Evolutionary conservation across 352 stramenopile genomes (phyloP).

Genomic region (Phytophthora hybrid): DNA sequence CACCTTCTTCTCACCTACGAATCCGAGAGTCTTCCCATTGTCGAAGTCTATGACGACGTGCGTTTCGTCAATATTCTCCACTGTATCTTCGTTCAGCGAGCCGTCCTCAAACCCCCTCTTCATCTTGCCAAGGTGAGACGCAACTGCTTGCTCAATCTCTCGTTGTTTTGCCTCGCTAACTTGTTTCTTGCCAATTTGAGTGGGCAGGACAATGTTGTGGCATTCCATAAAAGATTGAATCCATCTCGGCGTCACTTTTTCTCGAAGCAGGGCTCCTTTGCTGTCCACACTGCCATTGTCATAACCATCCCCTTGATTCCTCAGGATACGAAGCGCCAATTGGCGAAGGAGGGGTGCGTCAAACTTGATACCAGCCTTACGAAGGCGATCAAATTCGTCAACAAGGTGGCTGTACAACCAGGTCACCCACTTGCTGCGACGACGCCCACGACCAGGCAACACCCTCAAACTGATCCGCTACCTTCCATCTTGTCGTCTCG

Average conservation of each 20-base stretch:
- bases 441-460: neutral
- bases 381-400: neutral
- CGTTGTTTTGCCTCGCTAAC: neutral
- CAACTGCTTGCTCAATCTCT: neutral
- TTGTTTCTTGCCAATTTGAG: neutral
- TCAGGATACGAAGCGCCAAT: neutral
- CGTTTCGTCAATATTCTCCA: neutral
- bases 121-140: no score
- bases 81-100: neutral
- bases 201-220: neutral
- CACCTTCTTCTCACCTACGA: neutral
- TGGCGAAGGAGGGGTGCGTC: neutral
- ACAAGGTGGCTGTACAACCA: neutral
- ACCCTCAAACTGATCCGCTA: neutral
- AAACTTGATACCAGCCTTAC: neutral
- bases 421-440: neutral
- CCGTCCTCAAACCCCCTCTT: no score
- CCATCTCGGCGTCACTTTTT: neutral
- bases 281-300: no score
- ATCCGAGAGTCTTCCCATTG: neutral
- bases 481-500: neutral
- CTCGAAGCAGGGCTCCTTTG: neutral
- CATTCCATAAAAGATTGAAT: neutral
- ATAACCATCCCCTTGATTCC: neutral
- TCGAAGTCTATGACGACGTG: neutral